Evolutionary conservation across 2,329 filamentous ascomycete genomes (phyloP).

Genomic region (Claviceps sp.): DNA sequence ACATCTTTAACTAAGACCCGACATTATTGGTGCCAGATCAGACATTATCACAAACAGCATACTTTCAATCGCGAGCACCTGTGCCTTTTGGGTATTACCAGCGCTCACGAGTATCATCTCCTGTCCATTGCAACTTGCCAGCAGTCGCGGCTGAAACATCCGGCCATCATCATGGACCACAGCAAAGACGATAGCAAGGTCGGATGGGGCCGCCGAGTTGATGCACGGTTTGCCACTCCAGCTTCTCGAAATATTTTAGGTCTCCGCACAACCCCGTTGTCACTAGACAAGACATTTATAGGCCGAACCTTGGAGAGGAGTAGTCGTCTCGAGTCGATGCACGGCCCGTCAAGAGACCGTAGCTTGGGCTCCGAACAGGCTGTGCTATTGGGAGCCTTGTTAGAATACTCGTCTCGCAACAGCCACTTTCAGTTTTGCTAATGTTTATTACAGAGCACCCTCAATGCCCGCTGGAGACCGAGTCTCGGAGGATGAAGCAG

Average conservation of each 20-base stretch:
- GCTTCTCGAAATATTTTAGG: conserved; percentile 11
- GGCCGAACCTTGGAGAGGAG: conserved; percentile 4
- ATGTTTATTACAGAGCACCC: not conserved
- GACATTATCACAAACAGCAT: conserved; percentile 5
- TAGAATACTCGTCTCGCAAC: not conserved
- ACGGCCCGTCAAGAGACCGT: conserved; percentile 1
- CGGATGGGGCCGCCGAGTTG: conserved; percentile 16
- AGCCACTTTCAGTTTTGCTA: not conserved
- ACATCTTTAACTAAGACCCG: conserved; percentile 6
- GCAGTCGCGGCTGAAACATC: not conserved
- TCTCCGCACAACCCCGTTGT: not conserved
- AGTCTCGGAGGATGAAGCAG: conserved; percentile 3
- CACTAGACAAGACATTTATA: conserved; percentile 4
- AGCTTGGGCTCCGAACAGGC: not conserved
- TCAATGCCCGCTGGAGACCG: not conserved
- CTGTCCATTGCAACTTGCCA: conserved; percentile 10
- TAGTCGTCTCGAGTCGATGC: conserved; percentile 2
- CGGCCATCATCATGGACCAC: conserved; percentile 5
- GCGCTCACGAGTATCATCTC: conserved; percentile 17
- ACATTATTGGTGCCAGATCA: conserved; percentile 2
- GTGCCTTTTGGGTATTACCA: conserved; percentile 14
- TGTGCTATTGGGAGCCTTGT: not conserved
- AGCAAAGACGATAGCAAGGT: conserved; percentile 14
- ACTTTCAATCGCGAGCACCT: conserved; percentile 7
- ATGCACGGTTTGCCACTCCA: conserved; percentile 13